Conservation (phyloP, 1,139 yeast genomes). For the Yamadazyma membranifaciens region DNA sequence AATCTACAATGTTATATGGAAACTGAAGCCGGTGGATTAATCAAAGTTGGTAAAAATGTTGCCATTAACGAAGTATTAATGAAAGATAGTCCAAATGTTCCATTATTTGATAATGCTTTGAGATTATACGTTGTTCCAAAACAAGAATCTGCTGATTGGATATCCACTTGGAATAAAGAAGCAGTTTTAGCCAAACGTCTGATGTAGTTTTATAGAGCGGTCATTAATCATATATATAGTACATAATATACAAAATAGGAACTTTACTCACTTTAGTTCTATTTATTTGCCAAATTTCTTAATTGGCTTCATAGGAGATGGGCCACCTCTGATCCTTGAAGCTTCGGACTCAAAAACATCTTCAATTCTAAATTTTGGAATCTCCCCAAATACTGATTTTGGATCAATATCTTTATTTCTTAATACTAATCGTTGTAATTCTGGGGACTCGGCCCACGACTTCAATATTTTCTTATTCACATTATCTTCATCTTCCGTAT, state of each 20-base stretch:
- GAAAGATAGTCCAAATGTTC: constrained; percentile 64
- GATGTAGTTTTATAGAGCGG: constrained; percentile 6
- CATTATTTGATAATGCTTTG: constrained; percentile 74
- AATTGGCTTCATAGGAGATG: constrained; percentile 51
- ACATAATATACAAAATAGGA: constrained; percentile 25
- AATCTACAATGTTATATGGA: constrained; percentile 77
- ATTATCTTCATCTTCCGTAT: constrained; percentile 59
- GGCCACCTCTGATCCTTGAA: constrained; percentile 50
- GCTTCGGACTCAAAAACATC: constrained; percentile 61
- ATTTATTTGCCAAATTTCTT: not conserved
- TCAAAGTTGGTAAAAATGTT: constrained; percentile 79
- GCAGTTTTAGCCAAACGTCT: constrained; percentile 49
- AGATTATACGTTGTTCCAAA: constrained; percentile 82
- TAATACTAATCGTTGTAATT: constrained; percentile 48
- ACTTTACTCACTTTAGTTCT: not conserved
- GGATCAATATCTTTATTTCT: constrained; percentile 70
- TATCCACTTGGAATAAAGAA: constrained; percentile 64
- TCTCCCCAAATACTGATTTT: constrained; percentile 71
- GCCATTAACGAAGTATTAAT: constrained; percentile 63
- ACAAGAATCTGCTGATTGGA: constrained; percentile 61
- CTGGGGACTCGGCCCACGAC: constrained; percentile 75
- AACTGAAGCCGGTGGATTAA: constrained; percentile 78
- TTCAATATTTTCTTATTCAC: constrained; percentile 44
- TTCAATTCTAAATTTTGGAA: constrained; percentile 65
- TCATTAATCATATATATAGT: constrained; percentile 5